Base-by-base conservation (phyloP, 139 green algal genomes). In the Micractinium sp. region DNA sequence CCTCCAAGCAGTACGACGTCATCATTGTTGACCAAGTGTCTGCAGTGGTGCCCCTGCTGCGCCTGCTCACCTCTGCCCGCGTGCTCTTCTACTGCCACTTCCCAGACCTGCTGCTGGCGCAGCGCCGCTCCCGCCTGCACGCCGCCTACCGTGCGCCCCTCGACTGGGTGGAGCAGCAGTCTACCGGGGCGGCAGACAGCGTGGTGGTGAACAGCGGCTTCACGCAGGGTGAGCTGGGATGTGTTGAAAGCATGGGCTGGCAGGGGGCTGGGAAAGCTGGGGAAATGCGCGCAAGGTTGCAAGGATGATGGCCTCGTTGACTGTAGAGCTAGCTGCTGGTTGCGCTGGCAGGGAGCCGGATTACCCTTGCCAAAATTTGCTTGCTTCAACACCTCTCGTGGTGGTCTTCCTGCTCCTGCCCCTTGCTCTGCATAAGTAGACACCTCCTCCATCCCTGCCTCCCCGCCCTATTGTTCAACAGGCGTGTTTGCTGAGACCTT, bases 41-140 rank as follows among this genome's bases (percentile, higher is more conserved):
- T 16, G 94, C 90, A 1, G 94, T 96, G 0, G 91, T 98, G 38
- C 95, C 95, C n/a, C 60, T 98, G 18, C 90, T 99, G 60, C n/a
- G 93, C 41, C 13, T 7, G 38, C 90, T 97, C 7, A 94, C 93
- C n/a, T 35, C 77, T 66, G 81, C 85, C 39, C 94, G 91, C 75
- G 91, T 98, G 15, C 89, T 99, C 35, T 99, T 99, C 91, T 99
- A 99, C 90, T 99, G 98, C 95, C 98, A 99, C 90, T 99, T 98
- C 92, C 98, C 98, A 3, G 98, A 99, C 92, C 87, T 98, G 53
- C 93, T 99, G 84, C 95, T 99, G 53, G 90, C 92, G 0, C 19
- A 63, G 1, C 89, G 88, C 4, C 76, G 35, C 15, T 94, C 94
- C 16, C 1, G 36, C 20, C 86, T 97, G 82, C 91, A 91, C 39